phyloP scores from a whole-genome alignment of 1,139 yeast species.

The Suhomyces atakaporum region DNA sequence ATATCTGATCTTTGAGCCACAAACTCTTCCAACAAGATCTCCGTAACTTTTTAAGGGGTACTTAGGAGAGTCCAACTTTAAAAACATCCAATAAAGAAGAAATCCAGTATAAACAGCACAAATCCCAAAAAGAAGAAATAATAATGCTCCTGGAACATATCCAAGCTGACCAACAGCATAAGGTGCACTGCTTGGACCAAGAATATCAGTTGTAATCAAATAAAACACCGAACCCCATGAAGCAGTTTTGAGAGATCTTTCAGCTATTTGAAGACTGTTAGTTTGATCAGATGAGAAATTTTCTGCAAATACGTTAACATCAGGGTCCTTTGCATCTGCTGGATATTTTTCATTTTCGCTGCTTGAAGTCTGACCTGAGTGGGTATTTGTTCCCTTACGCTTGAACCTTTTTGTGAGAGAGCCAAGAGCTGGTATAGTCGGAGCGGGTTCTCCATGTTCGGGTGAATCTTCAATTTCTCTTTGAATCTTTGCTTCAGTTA shows the following conservation, averaged over 20 bases:
- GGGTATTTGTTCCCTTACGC: not conserved
- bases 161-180: conserved; percentile 5
- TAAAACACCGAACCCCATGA: conserved; percentile 5
- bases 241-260: conserved; percentile 4
- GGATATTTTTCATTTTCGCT: too few species aligned
- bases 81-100: conserved; percentile 2
- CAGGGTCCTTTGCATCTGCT: not conserved
- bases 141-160: conserved; percentile 4
- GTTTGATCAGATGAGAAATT: conserved; percentile 2
- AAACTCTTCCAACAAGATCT: conserved; percentile 6
- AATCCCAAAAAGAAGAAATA: conserved; percentile 3
- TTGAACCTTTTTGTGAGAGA: not conserved
- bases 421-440: not conserved
- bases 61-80: conserved; percentile 4
- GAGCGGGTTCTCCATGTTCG: not conserved
- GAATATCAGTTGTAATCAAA: conserved; percentile 6
- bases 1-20: conserved; percentile 4
- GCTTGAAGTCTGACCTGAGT: not conserved
- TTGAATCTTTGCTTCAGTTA: conserved; percentile 3
- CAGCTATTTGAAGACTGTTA: conserved; percentile 2
- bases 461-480: conserved; percentile 3
- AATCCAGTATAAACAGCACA: conserved; percentile 6
- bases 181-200: conserved; percentile 7
- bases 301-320: not conserved
- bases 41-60: conserved; percentile 5